These are phyloP conservation scores for Aegilops umbellulata DNA, from an alignment of 176 grass and related monocot species.

Conservation along the genomic window DNA sequence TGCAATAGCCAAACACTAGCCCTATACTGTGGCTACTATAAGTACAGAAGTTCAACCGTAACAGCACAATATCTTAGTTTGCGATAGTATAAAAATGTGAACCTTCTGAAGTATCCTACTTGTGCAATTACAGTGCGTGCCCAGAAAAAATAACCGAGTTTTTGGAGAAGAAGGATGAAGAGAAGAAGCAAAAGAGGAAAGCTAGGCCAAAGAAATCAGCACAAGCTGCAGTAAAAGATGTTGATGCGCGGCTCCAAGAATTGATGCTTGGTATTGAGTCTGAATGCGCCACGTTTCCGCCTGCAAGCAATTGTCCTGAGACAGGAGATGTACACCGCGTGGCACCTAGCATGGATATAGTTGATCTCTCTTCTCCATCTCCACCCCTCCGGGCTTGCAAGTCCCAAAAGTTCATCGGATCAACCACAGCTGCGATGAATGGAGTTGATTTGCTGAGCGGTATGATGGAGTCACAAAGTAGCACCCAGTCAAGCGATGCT, in stretches of 20 bases:
- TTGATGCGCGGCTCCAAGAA: constrained; percentile 58
- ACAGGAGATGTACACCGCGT: constrained; percentile 8
- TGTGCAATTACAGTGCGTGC: constrained; percentile 69
- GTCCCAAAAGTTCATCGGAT: constrained; percentile 19
- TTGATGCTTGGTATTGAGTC: constrained; percentile 57
- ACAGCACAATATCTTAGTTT: not conserved
- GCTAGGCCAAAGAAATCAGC: constrained; percentile 51
- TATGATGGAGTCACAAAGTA: constrained; percentile 36
- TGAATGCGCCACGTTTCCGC: constrained; percentile 27
- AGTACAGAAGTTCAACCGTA: not conserved
- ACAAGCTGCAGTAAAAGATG: constrained; percentile 47
- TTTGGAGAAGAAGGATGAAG: constrained; percentile 67
- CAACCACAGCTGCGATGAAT: not conserved
- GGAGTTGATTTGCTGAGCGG: constrained; percentile 42
- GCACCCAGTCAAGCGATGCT: not conserved
- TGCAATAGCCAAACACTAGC: not conserved
- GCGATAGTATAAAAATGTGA: not conserved
- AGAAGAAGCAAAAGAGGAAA: constrained; percentile 68
- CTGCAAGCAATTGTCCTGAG: not conserved
- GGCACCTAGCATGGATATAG: constrained; percentile 29
- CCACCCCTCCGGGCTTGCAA: constrained; percentile 46
- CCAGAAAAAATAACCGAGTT: constrained; percentile 83
- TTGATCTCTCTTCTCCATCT: constrained; percentile 66
- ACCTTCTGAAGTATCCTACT: not conserved
- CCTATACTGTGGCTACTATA: not conserved